Evolutionary conservation across 768 basidiomycete genomes (phyloP), one percentile per base, ranked within the genome.

Genomic region (Pholiota conissans): DNA sequence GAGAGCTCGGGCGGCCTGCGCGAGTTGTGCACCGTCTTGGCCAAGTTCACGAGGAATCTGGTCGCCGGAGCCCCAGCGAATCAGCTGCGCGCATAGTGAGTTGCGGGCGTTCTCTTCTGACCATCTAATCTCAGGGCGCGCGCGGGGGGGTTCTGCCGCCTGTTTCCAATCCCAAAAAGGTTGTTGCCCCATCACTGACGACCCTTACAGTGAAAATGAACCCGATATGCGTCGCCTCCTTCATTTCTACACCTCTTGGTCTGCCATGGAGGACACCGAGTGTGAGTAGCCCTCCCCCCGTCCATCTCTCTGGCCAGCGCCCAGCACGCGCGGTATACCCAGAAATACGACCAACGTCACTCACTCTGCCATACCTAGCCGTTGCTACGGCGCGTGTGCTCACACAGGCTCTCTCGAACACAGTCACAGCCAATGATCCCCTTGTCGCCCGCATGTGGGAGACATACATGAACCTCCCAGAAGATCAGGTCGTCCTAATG

Each of bases 31-130:
- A 73, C 72, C n/a, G 77, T 75, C 63, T 65, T 93, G 20, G 88
- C 86, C 7, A 88, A 84, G 65, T 87, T 95, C 66, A 93, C 91
- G 13, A 82, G 95, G 58, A 95, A 97, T 68, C 72, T 95, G 9
- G 85, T 91, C 30, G 92, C 92, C 9, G 90, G 86, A 5, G 80
- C 86, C 14, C 79, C 84, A 7, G 68, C 69, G n/a, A 92, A 93
- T 71, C 95, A 97, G 68, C 65, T 70, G 37, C 75, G 73, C 57
- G 87, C 89, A 24, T 89, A 84, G 94, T 95, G 64, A 77, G 92
- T 74, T 35, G n/a, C n/a, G n/a, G n/a, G n/a, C n/a, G n/a, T n/a
- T n/a, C n/a, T n/a, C n/a, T 34, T 28, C 22, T 49, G 28, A 35
- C 50, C 48, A 58, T 59, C 56, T 46, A 32, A 47, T 55, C 34